Evolutionary conservation across 257 asterid species (phyloP).

Genomic region (Nicotiana otophora): DNA sequence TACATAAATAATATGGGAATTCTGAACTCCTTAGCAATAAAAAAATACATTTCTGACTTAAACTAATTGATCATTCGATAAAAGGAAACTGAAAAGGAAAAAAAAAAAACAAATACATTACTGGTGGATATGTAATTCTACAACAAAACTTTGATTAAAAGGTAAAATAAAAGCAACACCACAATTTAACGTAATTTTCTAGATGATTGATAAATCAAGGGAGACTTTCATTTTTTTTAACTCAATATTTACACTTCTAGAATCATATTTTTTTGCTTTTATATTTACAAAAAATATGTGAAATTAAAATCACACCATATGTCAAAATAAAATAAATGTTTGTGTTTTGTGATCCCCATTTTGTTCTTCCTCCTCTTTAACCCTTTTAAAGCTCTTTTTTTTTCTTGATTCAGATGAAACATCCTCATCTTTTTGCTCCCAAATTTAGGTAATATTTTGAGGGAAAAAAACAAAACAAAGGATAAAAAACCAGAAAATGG

Average conservation of each 20-base stretch:
- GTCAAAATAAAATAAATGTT: neutral
- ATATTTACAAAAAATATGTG: neutral
- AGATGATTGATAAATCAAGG: neutral
- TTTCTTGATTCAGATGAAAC: neutral
- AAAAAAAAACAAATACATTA: too few relatives aligned
- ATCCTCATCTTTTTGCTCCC: neutral
- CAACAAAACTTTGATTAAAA: neutral
- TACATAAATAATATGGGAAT: too few relatives aligned
- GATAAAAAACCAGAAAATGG: neutral
- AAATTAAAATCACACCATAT: neutral
- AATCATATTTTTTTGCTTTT: neutral
- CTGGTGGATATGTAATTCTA: too few relatives aligned
- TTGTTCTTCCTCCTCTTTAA: neutral
- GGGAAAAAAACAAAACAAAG: too few relatives aligned
- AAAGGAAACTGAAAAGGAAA: too few relatives aligned
- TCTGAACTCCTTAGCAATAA: too few relatives aligned
- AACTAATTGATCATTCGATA: too few relatives aligned
- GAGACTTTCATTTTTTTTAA: neutral
- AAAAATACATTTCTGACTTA: too few relatives aligned
- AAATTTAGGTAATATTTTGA: neutral
- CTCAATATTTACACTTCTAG: neutral
- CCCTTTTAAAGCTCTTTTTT: neutral
- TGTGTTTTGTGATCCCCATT: conserved; percentile 1
- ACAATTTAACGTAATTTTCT: neutral
- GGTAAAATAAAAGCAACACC: neutral